These are phyloP conservation scores for Cutaneotrichosporon curvatum DNA, from an alignment of 1,284 basidiomycete species.

Conservation along the genomic window DNA sequence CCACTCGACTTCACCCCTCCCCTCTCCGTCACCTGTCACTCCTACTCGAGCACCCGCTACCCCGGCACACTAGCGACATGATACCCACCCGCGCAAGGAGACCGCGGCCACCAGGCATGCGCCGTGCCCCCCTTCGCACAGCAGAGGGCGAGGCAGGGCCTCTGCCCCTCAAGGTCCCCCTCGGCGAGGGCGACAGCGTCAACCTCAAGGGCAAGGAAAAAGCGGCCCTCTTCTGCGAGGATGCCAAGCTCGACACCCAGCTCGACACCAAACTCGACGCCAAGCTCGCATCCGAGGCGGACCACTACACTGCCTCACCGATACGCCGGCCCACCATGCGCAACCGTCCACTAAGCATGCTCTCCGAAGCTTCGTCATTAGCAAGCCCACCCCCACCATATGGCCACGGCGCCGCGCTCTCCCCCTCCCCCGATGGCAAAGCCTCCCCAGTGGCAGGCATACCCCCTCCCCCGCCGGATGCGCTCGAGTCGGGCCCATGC, in stretches of 20 bases:
- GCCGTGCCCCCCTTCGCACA: neutral
- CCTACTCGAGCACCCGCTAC: no score
- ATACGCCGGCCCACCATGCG: neutral
- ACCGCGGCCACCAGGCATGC: neutral
- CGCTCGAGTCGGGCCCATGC: conserved; percentile 15
- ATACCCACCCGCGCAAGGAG: neutral
- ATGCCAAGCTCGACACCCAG: neutral
- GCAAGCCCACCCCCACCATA: conserved; percentile 11
- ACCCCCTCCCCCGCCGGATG: conserved; percentile 13
- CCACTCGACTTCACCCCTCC: no score
- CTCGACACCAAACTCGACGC: neutral
- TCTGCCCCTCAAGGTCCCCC: neutral
- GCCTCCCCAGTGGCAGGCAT: neutral
- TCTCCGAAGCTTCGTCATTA: conserved; percentile 2
- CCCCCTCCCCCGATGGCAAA: conserved; percentile 1
- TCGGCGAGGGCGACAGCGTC: no score
- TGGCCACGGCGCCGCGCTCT: neutral
- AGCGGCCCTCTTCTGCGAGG: neutral
- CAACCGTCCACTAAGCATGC: conserved; percentile 8
- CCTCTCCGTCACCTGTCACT: no score
- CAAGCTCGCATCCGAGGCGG: neutral
- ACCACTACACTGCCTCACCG: neutral
- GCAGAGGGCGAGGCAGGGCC: neutral
- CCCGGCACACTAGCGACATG: no score
- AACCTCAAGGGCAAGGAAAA: no score